Evolutionary conservation across 1,284 basidiomycete species (phyloP).

Genomic region (Fomitopsis betulina): DNA sequence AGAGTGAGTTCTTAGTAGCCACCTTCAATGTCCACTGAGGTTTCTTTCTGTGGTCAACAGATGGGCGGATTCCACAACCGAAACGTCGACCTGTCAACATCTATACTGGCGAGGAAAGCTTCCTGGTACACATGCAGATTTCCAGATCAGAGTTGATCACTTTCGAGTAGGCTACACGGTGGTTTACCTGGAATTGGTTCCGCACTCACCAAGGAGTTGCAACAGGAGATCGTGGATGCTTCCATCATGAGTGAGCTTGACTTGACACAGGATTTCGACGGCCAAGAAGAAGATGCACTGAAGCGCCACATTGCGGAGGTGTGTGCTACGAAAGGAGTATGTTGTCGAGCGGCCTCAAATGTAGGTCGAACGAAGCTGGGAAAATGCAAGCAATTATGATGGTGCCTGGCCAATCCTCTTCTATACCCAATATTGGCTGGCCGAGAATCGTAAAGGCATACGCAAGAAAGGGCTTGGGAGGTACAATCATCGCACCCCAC

Average conservation of each 20-base stretch:
- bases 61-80: too few species aligned
- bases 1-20: too few species aligned
- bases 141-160: too few species aligned
- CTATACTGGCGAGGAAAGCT: too few species aligned
- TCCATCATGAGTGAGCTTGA: neutral
- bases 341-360: neutral
- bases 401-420: neutral
- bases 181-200: too few species aligned
- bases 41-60: too few species aligned
- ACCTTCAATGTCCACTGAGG: too few species aligned
- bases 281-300: neutral
- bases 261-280: neutral
- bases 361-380: neutral
- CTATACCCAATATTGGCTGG: neutral
- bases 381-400: neutral
- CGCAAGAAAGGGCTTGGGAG: neutral
- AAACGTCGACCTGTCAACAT: too few species aligned
- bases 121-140: too few species aligned
- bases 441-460: neutral
- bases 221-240: neutral
- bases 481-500: neutral
- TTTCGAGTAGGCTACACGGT: too few species aligned
- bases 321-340: neutral
- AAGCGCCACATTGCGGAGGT: neutral
- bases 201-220: too few species aligned